Evolutionary conservation across 2,329 filamentous ascomycete genomes (phyloP), one percentile per base, ranked within the genome.

Genomic region (Lanzia echinophila): DNA sequence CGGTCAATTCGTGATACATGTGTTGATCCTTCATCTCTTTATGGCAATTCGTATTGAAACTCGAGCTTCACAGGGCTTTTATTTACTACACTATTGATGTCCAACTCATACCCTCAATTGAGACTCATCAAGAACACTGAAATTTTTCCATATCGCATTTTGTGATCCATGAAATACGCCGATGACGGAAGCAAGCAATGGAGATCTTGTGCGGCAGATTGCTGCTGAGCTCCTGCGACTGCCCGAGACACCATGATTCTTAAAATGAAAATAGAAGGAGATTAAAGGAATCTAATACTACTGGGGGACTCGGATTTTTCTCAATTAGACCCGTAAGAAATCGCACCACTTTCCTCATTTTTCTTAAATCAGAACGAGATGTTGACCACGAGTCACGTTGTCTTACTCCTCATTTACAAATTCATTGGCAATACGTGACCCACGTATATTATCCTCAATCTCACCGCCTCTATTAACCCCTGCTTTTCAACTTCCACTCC

Each of bases 381-480:
- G 42, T 44, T 49, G 44, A 47, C 55, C 56, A 59, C 56, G 57
- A 58, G 57, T 63, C 58, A 59, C 45, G 56, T 53, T 61, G 56
- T 64, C 56, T 62, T 58, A 56, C 58, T 61, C 54, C 51, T 54
- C 39, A 34, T 20, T 19, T 52, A 32, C 13, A 31, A 58, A 61
- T 55, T 52, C 62, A 66, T 67, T 67, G 65, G 65, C 60, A 63
- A 63, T 63, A 65, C 60, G 60, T 59, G 63, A 63, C 61, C 64
- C 65, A 67, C 65, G 65, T 67, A 65, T 64, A 28, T 48, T 47
- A 2, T 47, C 13, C 24, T 38, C 24, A 12, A 8, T 20, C 43
- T 52, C 50, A 52, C 50, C 50, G 43, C 56, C 22, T 54, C 39
- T 53, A 52, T 53, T 51, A 24, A 55, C 52, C 48, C 39, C 48